These are phyloP conservation scores for Debaryomyces udenii DNA, from an alignment of 1,139 yeast species.

Conservation along the genomic window DNA sequence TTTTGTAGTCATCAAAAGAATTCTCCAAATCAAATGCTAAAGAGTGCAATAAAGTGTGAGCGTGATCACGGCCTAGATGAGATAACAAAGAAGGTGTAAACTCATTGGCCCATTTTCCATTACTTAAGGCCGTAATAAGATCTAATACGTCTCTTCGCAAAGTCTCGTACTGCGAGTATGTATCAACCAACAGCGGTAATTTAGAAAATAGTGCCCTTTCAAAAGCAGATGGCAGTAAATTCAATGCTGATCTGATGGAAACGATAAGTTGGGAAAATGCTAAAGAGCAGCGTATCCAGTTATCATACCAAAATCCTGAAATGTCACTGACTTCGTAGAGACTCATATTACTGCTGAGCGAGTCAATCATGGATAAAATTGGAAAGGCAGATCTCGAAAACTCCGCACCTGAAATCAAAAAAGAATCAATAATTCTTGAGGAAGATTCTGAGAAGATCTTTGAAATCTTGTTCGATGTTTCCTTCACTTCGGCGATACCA, in stretches of 20 bases:
- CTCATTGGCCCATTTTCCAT: constrained; percentile 57
- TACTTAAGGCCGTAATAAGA: constrained; percentile 63
- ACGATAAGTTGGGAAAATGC: constrained; percentile 49
- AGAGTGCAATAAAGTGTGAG: constrained; percentile 61
- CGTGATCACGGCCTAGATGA: constrained; percentile 67
- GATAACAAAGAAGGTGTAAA: constrained; percentile 79
- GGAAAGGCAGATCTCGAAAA: constrained; percentile 60
- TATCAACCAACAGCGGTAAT: constrained; percentile 59
- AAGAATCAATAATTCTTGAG: constrained; percentile 53
- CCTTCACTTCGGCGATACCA: constrained; percentile 53
- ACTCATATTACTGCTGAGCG: constrained; percentile 40
- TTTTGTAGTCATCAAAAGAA: constrained; percentile 56
- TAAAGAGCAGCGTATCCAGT: constrained; percentile 48
- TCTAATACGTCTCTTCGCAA: constrained; percentile 58
- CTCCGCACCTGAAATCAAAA: constrained; percentile 56
- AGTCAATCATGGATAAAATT: constrained; percentile 53
- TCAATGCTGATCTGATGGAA: constrained; percentile 55
- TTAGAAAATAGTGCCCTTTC: constrained; percentile 62
- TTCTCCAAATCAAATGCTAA: constrained; percentile 64
- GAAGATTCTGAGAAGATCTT: constrained; percentile 55
- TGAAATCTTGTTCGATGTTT: constrained; percentile 47
- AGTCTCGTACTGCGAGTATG: constrained; percentile 53
- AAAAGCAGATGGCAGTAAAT: constrained; percentile 59
- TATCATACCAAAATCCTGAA: constrained; percentile 43
- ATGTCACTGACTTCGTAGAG: constrained; percentile 47